Base-by-base conservation (phyloP, 176 grass and related monocot species). In the Rhynchospora tenuis region DNA sequence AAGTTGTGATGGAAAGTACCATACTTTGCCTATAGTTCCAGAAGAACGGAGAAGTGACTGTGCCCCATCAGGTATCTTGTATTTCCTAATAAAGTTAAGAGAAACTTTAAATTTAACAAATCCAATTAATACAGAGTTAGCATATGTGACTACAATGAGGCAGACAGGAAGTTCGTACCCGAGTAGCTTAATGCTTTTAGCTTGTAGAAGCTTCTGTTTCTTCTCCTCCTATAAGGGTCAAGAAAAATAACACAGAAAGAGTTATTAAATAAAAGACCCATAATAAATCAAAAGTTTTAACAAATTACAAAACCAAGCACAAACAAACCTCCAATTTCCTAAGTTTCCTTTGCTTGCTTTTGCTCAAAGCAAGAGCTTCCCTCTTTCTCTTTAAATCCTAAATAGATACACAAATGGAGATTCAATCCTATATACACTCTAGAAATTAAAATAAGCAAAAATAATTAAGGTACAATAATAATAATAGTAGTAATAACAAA, bases 11-110 rank as follows among this genome's bases (percentile, higher is more conserved):
- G 51, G 50, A 54, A 80, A 50, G 69, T 38, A 54, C 26, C 68
- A 79, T 91, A 98, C 96, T 77, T 91, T 78, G 71, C 96, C 96
- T 59, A 98, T 98, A 84, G 89, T 95, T 59, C 93, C 93, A 29
- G 96, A 93, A 87, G 96, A 88, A 87, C 86, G 91, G 20, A 98
- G 84, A 86, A 98, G 75, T 15, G 91, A 90, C 83, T 87, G 82
- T 61, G 79, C 89, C 83, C 86, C 80, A 86, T 95, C 93, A 33
- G 84, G 77, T 71, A 99, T 89, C 86, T 89, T 93, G 86, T 90
- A 89, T 79, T 95, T 90, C 91, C 97, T 98, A 67, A 26, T 20
- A 51, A 16, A 66, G 56, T 69, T 24, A 57, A 89, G 26, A 10
- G 12, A 22, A 24, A 63, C 7, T 54, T 24, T 52, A 20, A 75